Base-by-base conservation (phyloP, 2,329 filamentous ascomycete species). In the Penicillium sp. region DNA sequence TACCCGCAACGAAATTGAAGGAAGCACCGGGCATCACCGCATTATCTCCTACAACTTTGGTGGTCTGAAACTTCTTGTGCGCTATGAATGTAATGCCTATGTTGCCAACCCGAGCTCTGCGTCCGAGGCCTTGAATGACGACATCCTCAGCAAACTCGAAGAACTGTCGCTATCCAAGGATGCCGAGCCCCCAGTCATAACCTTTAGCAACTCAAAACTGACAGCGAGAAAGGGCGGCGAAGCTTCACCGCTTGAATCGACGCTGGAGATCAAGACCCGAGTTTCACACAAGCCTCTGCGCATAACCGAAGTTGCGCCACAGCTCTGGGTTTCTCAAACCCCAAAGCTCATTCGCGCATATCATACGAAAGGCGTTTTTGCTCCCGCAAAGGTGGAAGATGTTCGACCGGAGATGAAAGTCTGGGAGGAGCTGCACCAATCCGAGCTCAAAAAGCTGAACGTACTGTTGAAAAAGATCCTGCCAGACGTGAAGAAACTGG, bases 311-410 rank as follows among this genome's bases (percentile, higher is more conserved):
- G 48, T 70, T 20, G 57, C 57, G 15, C 42, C 66, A 2, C 68
- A 71, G 51, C 59, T 73, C 15, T 73, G 69, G 69, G 44, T 61
- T 11, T 71, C 66, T 4, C 69, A 73, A 52, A 73, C 69, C 1
- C 62, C 65, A 1, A 69, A 67, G 27, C 65, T 73, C 22, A 66
- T 72, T n/a, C 60, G 64, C 18, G 69, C 67, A 1, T 69, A 70
- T 43, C 66, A 72, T 43, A 30, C 46, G 3, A 38, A 41, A 2
- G 69, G 68, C 22, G 12, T 36, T 1, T 73, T 73, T 42, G 11
- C 39, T 6, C 20, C 28, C 11, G 54, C 60, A 26, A 22, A 47
- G 35, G 64, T 69, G 2, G 56, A 69, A 51, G 54, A 70, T 45
- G 55, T 70, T 9, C 31, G 47, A 3, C 20, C 13, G 13, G 40